Evolutionary conservation across 352 stramenopile species (phyloP).

Genomic region (Phytopythium aichiense): DNA sequence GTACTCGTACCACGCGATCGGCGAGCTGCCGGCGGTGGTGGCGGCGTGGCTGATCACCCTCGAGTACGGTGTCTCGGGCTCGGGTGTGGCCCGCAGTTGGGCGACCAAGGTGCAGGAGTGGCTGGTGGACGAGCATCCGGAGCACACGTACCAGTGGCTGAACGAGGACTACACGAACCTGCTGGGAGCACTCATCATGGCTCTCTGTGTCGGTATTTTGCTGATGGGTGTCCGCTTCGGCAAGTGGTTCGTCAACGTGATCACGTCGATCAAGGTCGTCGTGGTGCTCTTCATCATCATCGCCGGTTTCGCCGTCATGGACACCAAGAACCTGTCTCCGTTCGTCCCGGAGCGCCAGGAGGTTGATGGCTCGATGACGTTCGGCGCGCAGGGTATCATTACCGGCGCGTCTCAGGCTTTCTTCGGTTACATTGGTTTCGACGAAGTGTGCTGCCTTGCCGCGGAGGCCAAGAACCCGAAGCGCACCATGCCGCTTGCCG

Average conservation of each 20-base stretch:
- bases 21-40: slow-evolving; percentile 84
- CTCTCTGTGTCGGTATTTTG: slow-evolving; percentile 49
- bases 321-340: slow-evolving; percentile 68
- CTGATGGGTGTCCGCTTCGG: slow-evolving; percentile 66
- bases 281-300: slow-evolving; percentile 88
- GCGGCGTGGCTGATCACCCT: slow-evolving; percentile 74
- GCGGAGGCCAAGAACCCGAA: slow-evolving; percentile 71
- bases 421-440: slow-evolving; percentile 93
- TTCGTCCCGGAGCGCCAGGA: slow-evolving; percentile 25
- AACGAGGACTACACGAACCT: slow-evolving; percentile 46
- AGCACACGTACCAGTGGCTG: slow-evolving; percentile 27
- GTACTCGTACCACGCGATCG: slow-evolving; percentile 86
- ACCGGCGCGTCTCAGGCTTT: slow-evolving; percentile 84
- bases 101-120: slow-evolving; percentile 79
- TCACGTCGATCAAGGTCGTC: slow-evolving; percentile 61
- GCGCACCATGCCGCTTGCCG: slow-evolving; percentile 73
- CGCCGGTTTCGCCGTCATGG: slow-evolving; percentile 70
- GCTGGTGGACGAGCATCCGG: slow-evolving; percentile 21
- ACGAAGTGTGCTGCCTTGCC: slow-evolving; percentile 90
- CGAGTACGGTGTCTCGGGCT: slow-evolving; percentile 82
- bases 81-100: slow-evolving; percentile 87
- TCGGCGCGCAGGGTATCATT: slow-evolving; percentile 66
- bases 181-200: slow-evolving; percentile 41
- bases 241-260: slow-evolving; percentile 70
- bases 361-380: slow-evolving; percentile 7